Evolutionary conservation across 164 flowering plant species (phyloP).

Genomic region (Nymphaea colorata): DNA sequence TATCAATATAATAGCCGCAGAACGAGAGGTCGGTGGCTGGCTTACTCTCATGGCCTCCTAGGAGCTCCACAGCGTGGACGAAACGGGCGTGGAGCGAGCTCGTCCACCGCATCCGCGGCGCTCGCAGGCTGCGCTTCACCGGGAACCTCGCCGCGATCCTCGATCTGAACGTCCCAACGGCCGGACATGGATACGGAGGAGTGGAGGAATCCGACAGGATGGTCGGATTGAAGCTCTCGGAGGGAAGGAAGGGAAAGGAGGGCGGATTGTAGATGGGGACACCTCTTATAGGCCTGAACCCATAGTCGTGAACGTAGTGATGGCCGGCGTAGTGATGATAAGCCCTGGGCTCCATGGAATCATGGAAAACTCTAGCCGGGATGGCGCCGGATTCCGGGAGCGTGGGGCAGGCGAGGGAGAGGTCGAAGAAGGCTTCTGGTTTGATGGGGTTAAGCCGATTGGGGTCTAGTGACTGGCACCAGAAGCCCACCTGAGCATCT

Average conservation of each 20-base stretch:
- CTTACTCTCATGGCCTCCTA: slow-evolving; percentile 99
- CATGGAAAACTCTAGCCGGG: not conserved
- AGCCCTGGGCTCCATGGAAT: not conserved
- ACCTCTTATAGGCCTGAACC: slow-evolving; percentile 72
- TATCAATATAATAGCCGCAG: no score
- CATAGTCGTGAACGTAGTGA: slow-evolving; percentile 23
- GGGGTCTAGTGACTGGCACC: slow-evolving; percentile 20
- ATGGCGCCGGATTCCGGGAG: slow-evolving; percentile 13
- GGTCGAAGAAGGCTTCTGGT: slow-evolving; percentile 29
- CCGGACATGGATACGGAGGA: slow-evolving; percentile 6
- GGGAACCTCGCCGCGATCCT: slow-evolving; percentile 65
- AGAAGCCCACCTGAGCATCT: slow-evolving; percentile 52
- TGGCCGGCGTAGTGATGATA: not conserved
- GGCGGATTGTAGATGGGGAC: slow-evolving; percentile 69
- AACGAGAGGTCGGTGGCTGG: not conserved
- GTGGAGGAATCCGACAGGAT: slow-evolving; percentile 8
- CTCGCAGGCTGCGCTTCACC: slow-evolving; percentile 68
- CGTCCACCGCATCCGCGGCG: slow-evolving; percentile 98
- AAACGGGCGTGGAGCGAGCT: slow-evolving; percentile 89
- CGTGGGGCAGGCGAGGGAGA: slow-evolving; percentile 47
- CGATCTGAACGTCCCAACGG: slow-evolving; percentile 48
- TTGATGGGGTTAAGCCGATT: slow-evolving; percentile 3
- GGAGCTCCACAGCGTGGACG: slow-evolving; percentile 92
- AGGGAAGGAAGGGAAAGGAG: slow-evolving; percentile 21
- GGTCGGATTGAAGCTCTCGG: slow-evolving; percentile 4